These are phyloP conservation scores for Dendrobium catenatum DNA, from an alignment of 106 monocot species.

Conservation along the genomic window DNA sequence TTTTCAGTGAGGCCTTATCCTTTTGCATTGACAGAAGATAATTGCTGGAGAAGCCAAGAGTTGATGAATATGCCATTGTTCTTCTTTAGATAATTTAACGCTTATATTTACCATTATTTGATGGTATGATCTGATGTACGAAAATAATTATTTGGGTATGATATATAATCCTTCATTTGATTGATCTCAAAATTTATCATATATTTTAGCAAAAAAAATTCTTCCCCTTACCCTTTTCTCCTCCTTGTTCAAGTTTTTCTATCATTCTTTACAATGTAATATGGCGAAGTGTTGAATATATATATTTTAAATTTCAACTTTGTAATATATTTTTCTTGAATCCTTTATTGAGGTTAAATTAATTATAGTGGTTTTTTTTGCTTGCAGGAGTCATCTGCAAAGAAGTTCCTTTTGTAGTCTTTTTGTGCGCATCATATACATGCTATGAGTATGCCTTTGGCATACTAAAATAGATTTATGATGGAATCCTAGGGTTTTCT, in stretches of 20 bases:
- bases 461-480: not conserved
- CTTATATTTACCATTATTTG: not conserved
- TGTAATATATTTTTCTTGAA: not conserved
- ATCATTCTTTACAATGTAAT: not conserved
- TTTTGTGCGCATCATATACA: conserved; percentile 1
- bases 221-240: not conserved
- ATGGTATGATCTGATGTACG: not conserved
- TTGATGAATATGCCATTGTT: too few species aligned
- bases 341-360: not conserved
- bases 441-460: not conserved
- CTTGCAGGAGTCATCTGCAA: conserved; percentile 14
- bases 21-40: too few species aligned
- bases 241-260: not conserved
- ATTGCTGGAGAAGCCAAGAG: too few species aligned
- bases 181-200: not conserved
- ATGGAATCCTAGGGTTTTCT: not conserved
- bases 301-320: not conserved
- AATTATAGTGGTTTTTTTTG: not conserved
- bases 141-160: not conserved
- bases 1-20: not conserved
- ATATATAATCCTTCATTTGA: not conserved
- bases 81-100: not conserved
- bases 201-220: not conserved
- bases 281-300: not conserved
- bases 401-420: conserved; percentile 9